These are phyloP conservation scores for Collybia sordida DNA, from an alignment of 768 basidiomycete genomes.

Conservation along the genomic window DNA sequence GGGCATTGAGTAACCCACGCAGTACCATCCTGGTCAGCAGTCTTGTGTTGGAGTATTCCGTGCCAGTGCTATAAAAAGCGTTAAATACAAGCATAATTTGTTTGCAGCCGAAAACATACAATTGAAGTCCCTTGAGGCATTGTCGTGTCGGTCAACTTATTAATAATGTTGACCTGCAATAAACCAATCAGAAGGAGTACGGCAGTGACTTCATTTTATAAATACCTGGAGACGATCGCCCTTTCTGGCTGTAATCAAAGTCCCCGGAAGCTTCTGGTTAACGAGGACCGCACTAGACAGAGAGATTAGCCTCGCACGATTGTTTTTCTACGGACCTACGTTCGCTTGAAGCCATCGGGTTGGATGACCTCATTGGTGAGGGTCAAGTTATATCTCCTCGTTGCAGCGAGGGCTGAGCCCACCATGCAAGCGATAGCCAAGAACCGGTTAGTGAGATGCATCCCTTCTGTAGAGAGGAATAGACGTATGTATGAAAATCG, in stretches of 20 bases:
- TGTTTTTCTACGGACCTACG: slow-evolving; percentile 21
- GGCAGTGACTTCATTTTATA: too few relatives aligned
- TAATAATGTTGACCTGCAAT: slow-evolving; percentile 15
- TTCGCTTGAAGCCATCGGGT: slow-evolving; percentile 48
- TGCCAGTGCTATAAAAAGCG: slow-evolving; percentile 8
- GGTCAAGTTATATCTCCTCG: slow-evolving; percentile 22
- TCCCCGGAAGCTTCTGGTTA: slow-evolving; percentile 20
- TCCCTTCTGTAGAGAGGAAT: too few relatives aligned
- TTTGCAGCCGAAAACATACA: slow-evolving; percentile 7
- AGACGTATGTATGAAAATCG: too few relatives aligned
- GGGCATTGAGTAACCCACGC: slow-evolving; percentile 35
- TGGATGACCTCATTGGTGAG: slow-evolving; percentile 41
- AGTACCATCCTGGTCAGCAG: slow-evolving; percentile 14
- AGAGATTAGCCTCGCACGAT: not conserved
- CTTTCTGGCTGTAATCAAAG: slow-evolving; percentile 25
- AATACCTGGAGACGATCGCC: slow-evolving; percentile 12
- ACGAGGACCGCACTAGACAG: not conserved
- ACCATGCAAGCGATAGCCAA: too few relatives aligned
- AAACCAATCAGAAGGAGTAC: too few relatives aligned
- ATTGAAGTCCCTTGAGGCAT: slow-evolving; percentile 20
- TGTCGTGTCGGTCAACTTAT: slow-evolving; percentile 14
- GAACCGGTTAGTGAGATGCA: too few relatives aligned
- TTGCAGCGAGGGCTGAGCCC: too few relatives aligned
- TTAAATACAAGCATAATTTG: slow-evolving; percentile 8
- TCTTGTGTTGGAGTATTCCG: slow-evolving; percentile 8